A percentile compares a stretch with the other conserved stretches of the same genome.
Conservation (phyloP, 371 early-diverging fungal species). For the Rhizopus sp. region DNA sequence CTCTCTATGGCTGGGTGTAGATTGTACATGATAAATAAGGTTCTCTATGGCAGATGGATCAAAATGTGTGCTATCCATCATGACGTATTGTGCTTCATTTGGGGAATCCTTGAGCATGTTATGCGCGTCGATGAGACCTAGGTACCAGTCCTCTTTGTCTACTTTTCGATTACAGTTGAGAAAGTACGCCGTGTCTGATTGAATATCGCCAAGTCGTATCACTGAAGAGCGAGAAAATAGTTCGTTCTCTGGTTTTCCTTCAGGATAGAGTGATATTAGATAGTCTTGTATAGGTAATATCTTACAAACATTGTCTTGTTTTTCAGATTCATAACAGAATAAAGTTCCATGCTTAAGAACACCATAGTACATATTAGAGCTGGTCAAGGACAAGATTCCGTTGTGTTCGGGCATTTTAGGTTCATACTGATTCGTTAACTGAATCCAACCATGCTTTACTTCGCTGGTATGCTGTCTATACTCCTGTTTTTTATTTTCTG, state of each 20-base stretch:
- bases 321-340: slow-evolving; percentile 79
- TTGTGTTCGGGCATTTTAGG: slow-evolving; percentile 27
- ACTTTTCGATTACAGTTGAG: slow-evolving; percentile 57
- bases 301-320: slow-evolving; percentile 66
- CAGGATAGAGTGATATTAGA: slow-evolving; percentile 67
- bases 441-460: slow-evolving; percentile 47
- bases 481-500: neutral
- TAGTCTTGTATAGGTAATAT: slow-evolving; percentile 73
- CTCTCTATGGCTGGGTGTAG: slow-evolving; percentile 54
- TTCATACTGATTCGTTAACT: slow-evolving; percentile 34
- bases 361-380: slow-evolving; percentile 53
- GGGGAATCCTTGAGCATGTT: slow-evolving; percentile 22
- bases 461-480: slow-evolving; percentile 5
- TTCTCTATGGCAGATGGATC: slow-evolving; percentile 49
- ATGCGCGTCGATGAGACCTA: slow-evolving; percentile 55
- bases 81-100: slow-evolving; percentile 24
- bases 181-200: slow-evolving; percentile 30
- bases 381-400: slow-evolving; percentile 32
- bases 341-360: slow-evolving; percentile 80
- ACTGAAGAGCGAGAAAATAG: slow-evolving; percentile 54
- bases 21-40: slow-evolving; percentile 52
- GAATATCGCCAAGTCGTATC: slow-evolving; percentile 43
- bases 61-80: slow-evolving; percentile 54
- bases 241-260: slow-evolving; percentile 52
- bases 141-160: slow-evolving; percentile 94